Evolutionary conservation across 306 rosid genomes (phyloP), one percentile per base, ranked within the genome.

Genomic region (Arachis hypogaea): DNA sequence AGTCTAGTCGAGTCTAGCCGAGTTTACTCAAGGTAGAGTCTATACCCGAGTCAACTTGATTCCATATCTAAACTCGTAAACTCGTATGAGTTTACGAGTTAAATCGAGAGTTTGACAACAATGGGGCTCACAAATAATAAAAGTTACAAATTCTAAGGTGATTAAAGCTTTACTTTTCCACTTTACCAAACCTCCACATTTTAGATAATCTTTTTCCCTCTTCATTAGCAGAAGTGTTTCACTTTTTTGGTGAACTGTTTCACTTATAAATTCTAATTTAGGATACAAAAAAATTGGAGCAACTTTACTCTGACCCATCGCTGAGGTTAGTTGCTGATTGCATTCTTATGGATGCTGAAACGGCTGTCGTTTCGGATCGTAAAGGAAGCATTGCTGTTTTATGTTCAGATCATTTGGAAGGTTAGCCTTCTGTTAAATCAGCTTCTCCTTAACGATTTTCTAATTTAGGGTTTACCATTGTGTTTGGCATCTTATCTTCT

Each of bases 341-440:
- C 84, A 75, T 85, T 84, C 94, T 91, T 72, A 81, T 86, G 90
- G 97, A 93, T 84, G 73, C 80, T 45, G 83, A 91, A 71, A 91
- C 94, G 0, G 96, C 96, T 72, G 85, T 91, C 81, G 98, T 93
- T 83, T 91, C 98, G 7, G 98, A 93, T 82, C 97, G 97, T 16
- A 89, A 88, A 86, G 98, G 98, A 76, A 84, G 96, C 86, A 84
- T 91, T 68, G 92, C 94, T 75, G 86, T 93, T 71, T 86, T 93
- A 74, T 85, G 85, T 78, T 77, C 96, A 65, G 88, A 85, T 82
- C 84, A 85, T 67, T 78, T 85, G 81, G 96, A 91, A 88, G 92
- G 98, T 91, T 61, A 12, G 77, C 68, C 72, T 78, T 74, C 45
- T 50, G 29, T 63, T 44, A 33, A 46, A 66, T 66, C 41, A 58